Base-by-base conservation (phyloP, 306 rosid species). In the Luffa acutangula region DNA sequence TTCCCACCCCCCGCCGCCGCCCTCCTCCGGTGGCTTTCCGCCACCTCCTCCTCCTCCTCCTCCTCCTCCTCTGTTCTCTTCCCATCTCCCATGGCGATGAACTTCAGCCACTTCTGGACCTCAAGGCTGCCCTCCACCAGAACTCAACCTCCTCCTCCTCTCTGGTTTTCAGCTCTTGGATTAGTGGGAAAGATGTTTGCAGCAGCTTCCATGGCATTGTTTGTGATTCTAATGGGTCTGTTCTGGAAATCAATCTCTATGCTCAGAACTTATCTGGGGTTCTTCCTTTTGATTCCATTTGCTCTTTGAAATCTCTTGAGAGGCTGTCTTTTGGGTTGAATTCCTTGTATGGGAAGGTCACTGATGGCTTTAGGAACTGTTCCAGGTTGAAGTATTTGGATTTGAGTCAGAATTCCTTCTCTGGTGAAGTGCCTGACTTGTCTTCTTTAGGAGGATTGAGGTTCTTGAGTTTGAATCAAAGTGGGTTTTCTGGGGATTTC, bases 401-500 rank as follows among this genome's bases (percentile, higher is more conserved):
- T 80, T 83, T 94, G 89, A 93, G 92, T 43, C 11, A 66, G 15
- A 94, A 92, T 81, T 86, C n/a, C 0, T 94, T 94, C 67, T 75
- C 81, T 0, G 97, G 97, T 0, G 17, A 53, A 78, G 86, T 92
- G 0, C 97, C 98, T 37, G 96, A 88, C 37, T 88, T 94, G 87
- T 88, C 96, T 42, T 46, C 84, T 78, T 69, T 94, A 64, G 45
- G 49, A 64, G 81, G 79, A 60, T 79, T 94, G 46, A 67, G 82
- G 51, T 82, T 70, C 79, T 81, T 94, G 91, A 90, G 46, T 59
- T 76, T 94, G 39, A 94, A 89, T 57, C 75, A 43, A 6, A 91
- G 87, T 51, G 89, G 90, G 36, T 76, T 92, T 82, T 92, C 97
- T 39, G 98, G 97, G 8, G 9, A 17, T 1, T 94, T 94, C 84